Evolutionary conservation across 306 rosid genomes (phyloP), one percentile per base, ranked within the genome.

Genomic region (Rubus idaeus): DNA sequence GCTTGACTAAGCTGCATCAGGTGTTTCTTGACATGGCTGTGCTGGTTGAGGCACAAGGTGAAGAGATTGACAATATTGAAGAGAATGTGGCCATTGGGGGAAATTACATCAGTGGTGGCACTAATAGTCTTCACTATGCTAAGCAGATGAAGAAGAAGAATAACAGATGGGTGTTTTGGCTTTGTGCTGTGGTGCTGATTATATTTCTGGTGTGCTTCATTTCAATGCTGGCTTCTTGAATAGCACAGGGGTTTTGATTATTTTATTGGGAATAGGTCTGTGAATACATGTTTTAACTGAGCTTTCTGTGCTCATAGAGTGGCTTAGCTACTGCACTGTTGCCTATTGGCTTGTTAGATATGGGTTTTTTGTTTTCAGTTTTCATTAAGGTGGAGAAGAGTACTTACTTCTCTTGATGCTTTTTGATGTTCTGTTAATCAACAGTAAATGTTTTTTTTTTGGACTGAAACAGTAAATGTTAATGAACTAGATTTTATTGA

Each of bases 1-100:
- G 99, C 76, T 87, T 96, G 93, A 88, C 87, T 26, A 92, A 89
- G 88, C 96, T 96, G 81, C 97, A 92, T 37, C 97, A 96, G 68
- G 96, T 96, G 58, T 95, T 95, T 79, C 90, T 95, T 75, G 99
- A 92, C 76, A 95, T 95, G 99, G 98, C 97, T 62, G 83, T 95
- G 82, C 76, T 92, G 83, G 94, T 95, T 53, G 97, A 95, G 85
- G 83, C 90, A 16, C 97, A 91, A 70, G 97, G 96, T 21, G 94
- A 88, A 35, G 82, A 91, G 56, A 44, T 95, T 35, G 98, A 95
- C 51, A 89, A 86, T 61, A 95, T 95, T 65, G 99, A 95, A 79
- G 90, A 90, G 84, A 95, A 89, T 78, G 89, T 95, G 50, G 94
- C 70, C n/a, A 86, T 55, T 71, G 97, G 90, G 0, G 84, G 88